Evolutionary conservation across 148 eudicot species (phyloP).

Genomic region (Nepenthes mirabilis): DNA sequence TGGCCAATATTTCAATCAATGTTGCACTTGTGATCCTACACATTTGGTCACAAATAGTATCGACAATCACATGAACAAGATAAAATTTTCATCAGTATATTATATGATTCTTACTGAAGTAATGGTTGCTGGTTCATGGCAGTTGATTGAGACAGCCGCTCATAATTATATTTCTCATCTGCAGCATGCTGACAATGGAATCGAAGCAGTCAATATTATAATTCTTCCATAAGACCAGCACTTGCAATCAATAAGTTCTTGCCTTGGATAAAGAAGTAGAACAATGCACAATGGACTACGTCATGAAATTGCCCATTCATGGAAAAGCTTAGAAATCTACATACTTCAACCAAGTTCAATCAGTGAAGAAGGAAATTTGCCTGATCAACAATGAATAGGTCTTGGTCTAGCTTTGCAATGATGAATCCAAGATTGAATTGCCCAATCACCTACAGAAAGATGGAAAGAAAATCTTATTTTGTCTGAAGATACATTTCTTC

Average conservation of each 20-base stretch:
- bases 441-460: conserved; percentile 51
- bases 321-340: conserved; percentile 2
- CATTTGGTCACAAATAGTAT: too few relatives aligned
- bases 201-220: conserved; percentile 3
- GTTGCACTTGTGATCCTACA: too few relatives aligned
- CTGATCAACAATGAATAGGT: conserved; percentile 96
- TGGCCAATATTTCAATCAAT: too few relatives aligned
- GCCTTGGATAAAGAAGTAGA: background rate
- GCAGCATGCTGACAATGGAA: conserved; percentile 76
- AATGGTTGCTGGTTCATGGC: conserved; percentile 88
- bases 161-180: conserved; percentile 95
- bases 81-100: too few relatives aligned
- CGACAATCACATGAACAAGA: background rate
- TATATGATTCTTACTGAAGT: conserved; percentile 30
- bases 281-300: too few relatives aligned
- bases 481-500: too few relatives aligned
- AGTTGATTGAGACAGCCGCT: conserved; percentile 66
- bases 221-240: background rate
- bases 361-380: conserved; percentile 17
- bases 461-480: too few relatives aligned
- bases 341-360: background rate
- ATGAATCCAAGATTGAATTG: conserved; percentile 97
- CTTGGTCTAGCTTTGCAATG: conserved; percentile 75
- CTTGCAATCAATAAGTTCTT: background rate
- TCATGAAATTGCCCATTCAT: background rate